phyloP scores from a whole-genome alignment of 2,329 filamentous ascomycete species.

The Ilyonectria mors-panacis region DNA sequence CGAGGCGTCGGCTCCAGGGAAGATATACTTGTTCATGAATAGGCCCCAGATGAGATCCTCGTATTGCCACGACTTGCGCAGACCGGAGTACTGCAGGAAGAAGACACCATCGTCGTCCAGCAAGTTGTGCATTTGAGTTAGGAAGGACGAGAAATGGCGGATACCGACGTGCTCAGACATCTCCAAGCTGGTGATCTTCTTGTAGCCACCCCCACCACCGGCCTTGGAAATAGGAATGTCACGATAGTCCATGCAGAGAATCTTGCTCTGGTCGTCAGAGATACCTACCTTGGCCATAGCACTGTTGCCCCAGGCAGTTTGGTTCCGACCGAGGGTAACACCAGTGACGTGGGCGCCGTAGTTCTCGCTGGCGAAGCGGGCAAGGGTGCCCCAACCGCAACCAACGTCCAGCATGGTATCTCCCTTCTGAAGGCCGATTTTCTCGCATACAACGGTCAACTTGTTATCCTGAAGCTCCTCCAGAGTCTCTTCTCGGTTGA shows the following conservation, averaged over 20 bases:
- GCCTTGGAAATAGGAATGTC: conserved; percentile 83
- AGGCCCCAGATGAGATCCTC: conserved; percentile 98
- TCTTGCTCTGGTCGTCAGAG: conserved; percentile 87
- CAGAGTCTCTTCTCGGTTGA: conserved; percentile 87
- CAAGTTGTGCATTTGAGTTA: conserved; percentile 92
- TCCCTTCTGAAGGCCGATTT: conserved; percentile 86
- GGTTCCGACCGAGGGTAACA: conserved; percentile 94
- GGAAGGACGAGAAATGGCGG: conserved; percentile 85
- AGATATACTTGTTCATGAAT: conserved; percentile 99
- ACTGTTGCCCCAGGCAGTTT: conserved; percentile 96
- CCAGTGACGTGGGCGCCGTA: conserved; percentile 90
- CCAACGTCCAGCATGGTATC: conserved; percentile 94
- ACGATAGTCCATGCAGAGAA: conserved; percentile 97
- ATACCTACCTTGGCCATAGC: conserved; percentile 87
- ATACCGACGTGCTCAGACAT: conserved; percentile 99
- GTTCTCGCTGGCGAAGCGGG: conserved; percentile 92
- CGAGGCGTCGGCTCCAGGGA: conserved; percentile 95
- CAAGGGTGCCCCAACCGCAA: conserved; percentile 97
- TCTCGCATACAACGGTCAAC: conserved; percentile 93
- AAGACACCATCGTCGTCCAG: conserved; percentile 96
- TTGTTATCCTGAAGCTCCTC: conserved; percentile 99
- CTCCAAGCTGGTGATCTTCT: conserved; percentile 97
- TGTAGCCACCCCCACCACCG: conserved; percentile 66
- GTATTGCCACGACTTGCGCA: conserved; percentile 96
- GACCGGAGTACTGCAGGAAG: conserved; percentile 94